A percentile compares a stretch with the other conserved stretches of the same genome.
phyloP scores from a whole-genome alignment of 352 stramenopile species.

The Globisporangium uncinulatum region DNA sequence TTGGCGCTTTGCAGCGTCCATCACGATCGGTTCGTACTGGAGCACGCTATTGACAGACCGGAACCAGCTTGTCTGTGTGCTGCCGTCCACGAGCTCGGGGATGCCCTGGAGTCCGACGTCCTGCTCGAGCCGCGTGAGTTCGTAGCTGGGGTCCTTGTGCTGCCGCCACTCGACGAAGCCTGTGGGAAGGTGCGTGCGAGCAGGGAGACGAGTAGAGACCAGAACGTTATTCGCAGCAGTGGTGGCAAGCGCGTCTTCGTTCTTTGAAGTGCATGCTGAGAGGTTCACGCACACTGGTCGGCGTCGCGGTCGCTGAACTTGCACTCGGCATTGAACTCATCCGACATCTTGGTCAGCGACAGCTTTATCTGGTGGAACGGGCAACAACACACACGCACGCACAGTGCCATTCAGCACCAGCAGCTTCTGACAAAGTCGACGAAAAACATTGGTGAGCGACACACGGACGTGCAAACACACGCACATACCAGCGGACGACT shows the following conservation, averaged over 20 bases:
- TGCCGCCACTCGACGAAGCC: slow-evolving; percentile 84
- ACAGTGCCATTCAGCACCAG: too few relatives aligned
- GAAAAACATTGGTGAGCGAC: too few relatives aligned
- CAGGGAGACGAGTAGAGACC: neutral
- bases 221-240: neutral
- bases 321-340: slow-evolving; percentile 80
- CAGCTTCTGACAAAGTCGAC: too few relatives aligned
- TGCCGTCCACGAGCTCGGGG: slow-evolving; percentile 54
- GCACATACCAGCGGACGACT: slow-evolving; percentile 34
- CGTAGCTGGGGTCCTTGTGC: slow-evolving; percentile 82
- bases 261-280: too few relatives aligned
- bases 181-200: slow-evolving; percentile 4
- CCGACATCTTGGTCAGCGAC: slow-evolving; percentile 75
- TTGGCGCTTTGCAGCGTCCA: slow-evolving; percentile 28
- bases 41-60: slow-evolving; percentile 76
- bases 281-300: slow-evolving; percentile 46
- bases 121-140: slow-evolving; percentile 70
- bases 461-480: neutral
- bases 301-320: slow-evolving; percentile 81
- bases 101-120: slow-evolving; percentile 75
- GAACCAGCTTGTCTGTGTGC: slow-evolving; percentile 81
- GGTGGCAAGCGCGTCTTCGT: too few relatives aligned
- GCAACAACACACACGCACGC: neutral
- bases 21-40: slow-evolving; percentile 72
- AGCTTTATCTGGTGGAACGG: slow-evolving; percentile 44